phyloP scores from a whole-genome alignment of 2,329 filamentous ascomycete genomes.

The Orbilia blumenaviensis region DNA sequence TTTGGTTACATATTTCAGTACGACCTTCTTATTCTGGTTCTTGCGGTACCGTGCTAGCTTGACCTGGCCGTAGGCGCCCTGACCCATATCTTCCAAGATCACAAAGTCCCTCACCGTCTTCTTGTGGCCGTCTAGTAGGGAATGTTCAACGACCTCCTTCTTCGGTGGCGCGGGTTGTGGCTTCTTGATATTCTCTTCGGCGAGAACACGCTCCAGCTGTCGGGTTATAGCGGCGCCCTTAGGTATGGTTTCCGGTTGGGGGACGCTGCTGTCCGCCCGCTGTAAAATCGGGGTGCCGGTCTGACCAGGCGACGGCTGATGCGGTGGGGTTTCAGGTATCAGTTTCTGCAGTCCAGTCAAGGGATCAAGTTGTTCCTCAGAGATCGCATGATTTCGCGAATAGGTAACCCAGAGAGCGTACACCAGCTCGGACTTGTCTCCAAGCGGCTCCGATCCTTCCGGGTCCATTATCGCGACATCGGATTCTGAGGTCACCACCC shows the following conservation, averaged over 20 bases:
- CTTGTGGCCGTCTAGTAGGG: constrained; percentile 64
- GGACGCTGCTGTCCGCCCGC: constrained; percentile 7
- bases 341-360: constrained; percentile 67
- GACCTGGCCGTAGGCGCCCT: constrained; percentile 96
- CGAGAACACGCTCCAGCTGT: constrained; percentile 40
- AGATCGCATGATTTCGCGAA: constrained; percentile 84
- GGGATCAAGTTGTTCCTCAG: constrained; percentile 68
- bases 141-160: constrained; percentile 59
- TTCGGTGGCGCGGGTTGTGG: constrained; percentile 67
- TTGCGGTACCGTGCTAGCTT: constrained; percentile 90
- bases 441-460: constrained; percentile 65
- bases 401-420: constrained; percentile 98
- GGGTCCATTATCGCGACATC: constrained; percentile 70
- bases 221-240: constrained; percentile 37
- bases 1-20: constrained; percentile 98
- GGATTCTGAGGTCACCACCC: constrained; percentile 88
- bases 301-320: constrained; percentile 81
- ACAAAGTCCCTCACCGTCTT: constrained; percentile 89
- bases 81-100: constrained; percentile 97
- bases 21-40: constrained; percentile 78
- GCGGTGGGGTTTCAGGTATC: constrained; percentile 74
- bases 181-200: constrained; percentile 63
- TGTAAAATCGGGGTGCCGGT: constrained; percentile 68
- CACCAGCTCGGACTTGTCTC: constrained; percentile 78
- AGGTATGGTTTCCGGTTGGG: constrained; percentile 19